Percentiles rank a stretch among this genome's conserved stretches.
Evolutionary conservation across 2,329 filamentous ascomycete species (phyloP).

Genomic region (Stagonosporopsis cucurbitacearum): DNA sequence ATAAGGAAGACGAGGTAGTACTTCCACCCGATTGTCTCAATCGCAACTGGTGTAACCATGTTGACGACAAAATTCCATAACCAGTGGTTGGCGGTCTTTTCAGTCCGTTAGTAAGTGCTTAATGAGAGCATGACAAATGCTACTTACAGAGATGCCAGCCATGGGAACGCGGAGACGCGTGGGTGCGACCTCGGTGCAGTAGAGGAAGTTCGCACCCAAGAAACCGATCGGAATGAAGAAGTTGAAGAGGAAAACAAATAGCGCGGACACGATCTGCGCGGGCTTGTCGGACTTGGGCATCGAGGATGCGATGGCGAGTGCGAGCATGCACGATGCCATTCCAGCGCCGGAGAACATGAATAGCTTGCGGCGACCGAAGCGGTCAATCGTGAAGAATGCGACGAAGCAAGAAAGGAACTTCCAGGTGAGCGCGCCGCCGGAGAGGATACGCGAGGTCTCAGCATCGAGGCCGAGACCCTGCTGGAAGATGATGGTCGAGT

Average conservation of each 20-base stretch:
- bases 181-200: conserved; percentile 65
- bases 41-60: conserved; percentile 50
- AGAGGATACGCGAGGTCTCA: conserved; percentile 64
- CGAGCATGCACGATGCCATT: conserved; percentile 63
- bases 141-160: conserved; percentile 63
- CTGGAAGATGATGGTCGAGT: conserved; percentile 54
- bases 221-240: conserved; percentile 67
- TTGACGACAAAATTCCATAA: conserved; percentile 50
- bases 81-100: conserved; percentile 63
- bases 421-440: conserved; percentile 65
- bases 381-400: conserved; percentile 74
- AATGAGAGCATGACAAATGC: too few species aligned
- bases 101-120: too few species aligned
- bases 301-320: conserved; percentile 60
- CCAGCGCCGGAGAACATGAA: conserved; percentile 61
- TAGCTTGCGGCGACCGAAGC: conserved; percentile 67
- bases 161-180: conserved; percentile 60
- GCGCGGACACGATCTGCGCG: conserved; percentile 60
- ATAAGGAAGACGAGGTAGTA: conserved; percentile 61
- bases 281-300: conserved; percentile 54
- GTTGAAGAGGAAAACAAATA: conserved; percentile 67
- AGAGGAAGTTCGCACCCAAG: conserved; percentile 66
- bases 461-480: conserved; percentile 52
- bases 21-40: conserved; percentile 59
- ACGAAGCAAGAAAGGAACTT: conserved; percentile 65